These are phyloP conservation scores for Arthrinium phaeospermum DNA, from an alignment of 2,329 filamentous ascomycete species.

Conservation along the genomic window DNA sequence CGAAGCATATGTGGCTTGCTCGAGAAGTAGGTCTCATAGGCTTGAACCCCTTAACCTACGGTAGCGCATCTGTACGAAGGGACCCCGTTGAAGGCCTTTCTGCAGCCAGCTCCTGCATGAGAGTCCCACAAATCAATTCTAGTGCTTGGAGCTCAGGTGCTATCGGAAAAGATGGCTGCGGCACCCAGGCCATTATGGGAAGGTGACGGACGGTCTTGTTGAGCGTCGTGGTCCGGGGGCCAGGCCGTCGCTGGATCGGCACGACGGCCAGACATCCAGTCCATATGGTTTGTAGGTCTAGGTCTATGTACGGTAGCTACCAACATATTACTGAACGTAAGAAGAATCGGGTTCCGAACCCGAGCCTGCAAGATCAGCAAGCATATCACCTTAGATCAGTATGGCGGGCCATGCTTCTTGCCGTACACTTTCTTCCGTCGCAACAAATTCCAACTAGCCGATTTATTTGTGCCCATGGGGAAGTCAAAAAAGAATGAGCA, in stretches of 20 bases:
- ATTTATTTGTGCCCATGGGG: neutral
- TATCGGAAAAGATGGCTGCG: neutral
- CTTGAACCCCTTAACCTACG: conserved; percentile 4
- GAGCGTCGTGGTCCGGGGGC: neutral
- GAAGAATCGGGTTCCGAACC: neutral
- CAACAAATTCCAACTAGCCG: neutral
- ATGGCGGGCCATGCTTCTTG: neutral
- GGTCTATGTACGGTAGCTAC: no score
- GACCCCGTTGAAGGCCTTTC: conserved; percentile 2
- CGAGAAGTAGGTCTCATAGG: conserved; percentile 1
- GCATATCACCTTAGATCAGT: neutral
- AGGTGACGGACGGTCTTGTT: neutral
- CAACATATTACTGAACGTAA: neutral
- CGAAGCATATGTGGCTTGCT: neutral
- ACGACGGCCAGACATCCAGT: neutral
- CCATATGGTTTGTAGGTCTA: neutral
- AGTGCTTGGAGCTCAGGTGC: neutral
- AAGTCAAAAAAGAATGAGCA: neutral
- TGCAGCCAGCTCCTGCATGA: neutral
- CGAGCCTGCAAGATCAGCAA: neutral
- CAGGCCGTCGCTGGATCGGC: neutral
- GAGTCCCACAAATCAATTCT: neutral
- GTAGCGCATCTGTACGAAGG: conserved; percentile 12
- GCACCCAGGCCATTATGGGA: neutral
- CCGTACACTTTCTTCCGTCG: neutral